Evolutionary conservation across 2,329 filamentous ascomycete species (phyloP), one percentile per base, ranked within the genome.

Genomic region (Tolypocladium endophyticum): DNA sequence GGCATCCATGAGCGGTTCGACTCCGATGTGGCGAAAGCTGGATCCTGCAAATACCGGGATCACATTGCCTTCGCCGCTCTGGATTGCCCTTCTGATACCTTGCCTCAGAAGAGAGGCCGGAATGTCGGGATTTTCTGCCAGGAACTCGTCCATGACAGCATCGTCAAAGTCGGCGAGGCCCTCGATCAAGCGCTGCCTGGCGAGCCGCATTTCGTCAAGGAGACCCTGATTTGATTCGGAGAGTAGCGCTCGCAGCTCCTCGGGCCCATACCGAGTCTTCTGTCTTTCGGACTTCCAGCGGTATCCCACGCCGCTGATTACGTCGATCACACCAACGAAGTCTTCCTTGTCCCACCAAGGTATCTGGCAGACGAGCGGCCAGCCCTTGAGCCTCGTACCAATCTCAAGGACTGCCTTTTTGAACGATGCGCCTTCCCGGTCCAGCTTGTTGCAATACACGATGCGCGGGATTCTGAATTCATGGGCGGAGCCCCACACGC

Each of bases 351-450:
- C 84, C 84, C 92, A 97, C 91, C 92, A 96, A 0, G 94, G 94
- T 63, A 97, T 92, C 68, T 96, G 92, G 68, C 93, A 97, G 11
- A 97, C 86, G 18, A 94, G 86, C 3, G 94, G 94, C 87, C 89
- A 96, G 1, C 87, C 89, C 61, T 86, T 84, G 25, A 99, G 79
- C 58, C 90, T 84, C 0, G 87, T 80, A 3, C 89, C 92, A 36
- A 97, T 87, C 68, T 97, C 92, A 60, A 88, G 87, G 0, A 97
- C 87, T 0, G 93, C 93, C 58, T 88, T 84, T 33, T 87, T 87
- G 76, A 97, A 97, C 0, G 82, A 85, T 2, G 89, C 89, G 12
- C 89, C 89, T 63, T 89, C 87, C 36, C 89, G 85, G 68, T 92
- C 89, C 8, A 92, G 79, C 69, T 92, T 92, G 74, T 92, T 92